Evolutionary conservation across 2,329 filamentous ascomycete species (phyloP), one percentile per base, ranked within the genome.

Genomic region (Colletotrichum higginsianum): DNA sequence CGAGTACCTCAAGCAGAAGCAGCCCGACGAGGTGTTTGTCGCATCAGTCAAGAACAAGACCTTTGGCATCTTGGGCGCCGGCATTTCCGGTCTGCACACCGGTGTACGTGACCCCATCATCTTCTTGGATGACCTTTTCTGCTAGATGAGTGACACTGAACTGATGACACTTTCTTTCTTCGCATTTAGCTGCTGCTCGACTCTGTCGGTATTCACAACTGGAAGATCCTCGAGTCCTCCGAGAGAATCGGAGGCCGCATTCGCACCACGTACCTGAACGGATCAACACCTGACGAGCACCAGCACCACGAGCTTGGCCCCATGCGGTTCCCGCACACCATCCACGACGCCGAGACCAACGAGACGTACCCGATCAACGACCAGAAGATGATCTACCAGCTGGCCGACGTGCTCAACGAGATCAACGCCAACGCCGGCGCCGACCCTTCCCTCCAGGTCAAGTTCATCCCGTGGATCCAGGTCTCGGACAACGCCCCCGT

Each of bases 161-260:
- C 15, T n/a, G 7, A 8, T 26, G 52, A 4, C 26, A 26, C 26
- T 26, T 26, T 4, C 1, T 30, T 8, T 4, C 5, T 30, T 4
- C 30, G 9, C 30, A 30, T 9, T 8, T 35, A 77, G 64, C 75
- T 84, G 13, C 78, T 85, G 16, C 81, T 86, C 3, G 80, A 84
- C 30, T 84, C 82, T 8, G 82, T 84, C 3, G 83, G 84, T 0
- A 79, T 86, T 16, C 80, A 81, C 16, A 82, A 85, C 61, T 84
- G 84, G 84, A 82, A 84, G 56, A 82, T 86, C 0, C 75, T 83
- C 3, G 84, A 86, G 73, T 83, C 84, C 0, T 81, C 81, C 0
- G 75, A 81, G 2, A 78, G 83, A 4, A 67, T 85, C 1, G 84
- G 84, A 0, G 84, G 84, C 2, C 81, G 84, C 4, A 82, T 86